Conservation (phyloP, 1,284 basidiomycete species). For the Sporisorium graminicola region DNA sequence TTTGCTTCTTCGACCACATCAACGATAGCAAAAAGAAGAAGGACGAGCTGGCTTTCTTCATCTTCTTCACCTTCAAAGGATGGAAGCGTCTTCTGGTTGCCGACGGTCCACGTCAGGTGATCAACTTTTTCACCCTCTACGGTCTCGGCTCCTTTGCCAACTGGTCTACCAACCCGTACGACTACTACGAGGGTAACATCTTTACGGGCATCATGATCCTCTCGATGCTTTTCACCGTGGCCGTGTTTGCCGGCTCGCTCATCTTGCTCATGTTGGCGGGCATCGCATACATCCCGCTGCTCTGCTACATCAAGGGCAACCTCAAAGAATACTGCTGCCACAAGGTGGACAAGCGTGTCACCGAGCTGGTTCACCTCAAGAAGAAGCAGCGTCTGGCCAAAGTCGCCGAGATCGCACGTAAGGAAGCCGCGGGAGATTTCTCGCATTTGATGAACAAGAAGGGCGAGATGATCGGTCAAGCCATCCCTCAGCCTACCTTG, state of each 20-base stretch:
- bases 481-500: constrained; percentile 93
- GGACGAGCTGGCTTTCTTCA: constrained; percentile 97
- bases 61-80: constrained; percentile 98
- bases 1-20: constrained; percentile 98
- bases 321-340: constrained; percentile 97
- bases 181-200: constrained; percentile 73
- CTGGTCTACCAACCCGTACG: constrained; percentile 77
- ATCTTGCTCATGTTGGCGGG: constrained; percentile 85
- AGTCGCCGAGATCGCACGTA: constrained; percentile 85
- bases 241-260: constrained; percentile 86
- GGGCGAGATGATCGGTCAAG: constrained; percentile 82
- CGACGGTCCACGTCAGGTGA: constrained; percentile 96
- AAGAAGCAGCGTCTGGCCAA: constrained; percentile 86
- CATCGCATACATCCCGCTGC: constrained; percentile 88
- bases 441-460: constrained; percentile 94
- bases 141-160: constrained; percentile 86
- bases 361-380: constrained; percentile 90
- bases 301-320: constrained; percentile 95
- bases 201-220: constrained; percentile 86
- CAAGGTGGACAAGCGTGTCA: constrained; percentile 96
- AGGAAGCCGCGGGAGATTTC: constrained; percentile 88
- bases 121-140: constrained; percentile 93
- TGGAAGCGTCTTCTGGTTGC: constrained; percentile 95
- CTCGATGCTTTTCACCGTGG: constrained; percentile 89
- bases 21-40: constrained; percentile 93